These are phyloP conservation scores for Beauveria sp. DNA, from an alignment of 2,329 filamentous ascomycete genomes.

Conservation along the genomic window DNA sequence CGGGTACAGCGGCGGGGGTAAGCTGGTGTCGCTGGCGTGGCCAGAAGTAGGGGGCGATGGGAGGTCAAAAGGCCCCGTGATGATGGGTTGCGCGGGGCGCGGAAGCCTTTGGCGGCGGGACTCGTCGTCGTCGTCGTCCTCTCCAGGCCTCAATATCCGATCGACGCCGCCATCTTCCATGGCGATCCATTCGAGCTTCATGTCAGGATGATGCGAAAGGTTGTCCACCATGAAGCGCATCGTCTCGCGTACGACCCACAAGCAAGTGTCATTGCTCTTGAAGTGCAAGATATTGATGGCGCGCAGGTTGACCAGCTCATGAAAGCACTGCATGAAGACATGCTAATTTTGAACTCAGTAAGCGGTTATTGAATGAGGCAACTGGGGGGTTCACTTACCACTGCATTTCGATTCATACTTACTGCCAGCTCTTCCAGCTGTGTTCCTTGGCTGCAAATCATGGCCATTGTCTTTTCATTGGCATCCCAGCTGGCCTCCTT, in stretches of 20 bases:
- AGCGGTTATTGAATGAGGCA: neutral
- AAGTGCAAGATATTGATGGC: slow-evolving; percentile 50
- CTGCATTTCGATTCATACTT: slow-evolving; percentile 43
- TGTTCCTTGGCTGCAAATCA: slow-evolving; percentile 44
- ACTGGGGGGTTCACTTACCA: slow-evolving; percentile 37
- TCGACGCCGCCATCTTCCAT: slow-evolving; percentile 45
- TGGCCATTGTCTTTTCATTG: slow-evolving; percentile 44
- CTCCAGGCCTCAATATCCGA: slow-evolving; percentile 36
- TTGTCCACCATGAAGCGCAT: slow-evolving; percentile 52
- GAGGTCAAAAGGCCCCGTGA: neutral
- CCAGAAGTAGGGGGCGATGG: slow-evolving; percentile 1
- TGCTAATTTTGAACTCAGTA: slow-evolving; percentile 35
- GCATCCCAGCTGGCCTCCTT: slow-evolving; percentile 46
- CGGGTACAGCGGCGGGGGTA: slow-evolving; percentile 24
- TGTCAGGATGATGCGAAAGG: slow-evolving; percentile 44
- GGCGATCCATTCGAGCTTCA: slow-evolving; percentile 52
- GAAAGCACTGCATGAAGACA: slow-evolving; percentile 46
- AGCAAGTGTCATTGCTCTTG: slow-evolving; percentile 47
- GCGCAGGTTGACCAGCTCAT: slow-evolving; percentile 38
- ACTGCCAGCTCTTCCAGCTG: slow-evolving; percentile 48
- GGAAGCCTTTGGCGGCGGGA: slow-evolving; percentile 17
- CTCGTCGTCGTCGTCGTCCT: slow-evolving; percentile 20
- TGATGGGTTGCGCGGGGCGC: slow-evolving; percentile 16
- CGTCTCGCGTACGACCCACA: slow-evolving; percentile 49
- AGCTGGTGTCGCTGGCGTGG: slow-evolving; percentile 17